Conservation (phyloP, 805 yeast species). For the Saccharomycopsis sp. region DNA sequence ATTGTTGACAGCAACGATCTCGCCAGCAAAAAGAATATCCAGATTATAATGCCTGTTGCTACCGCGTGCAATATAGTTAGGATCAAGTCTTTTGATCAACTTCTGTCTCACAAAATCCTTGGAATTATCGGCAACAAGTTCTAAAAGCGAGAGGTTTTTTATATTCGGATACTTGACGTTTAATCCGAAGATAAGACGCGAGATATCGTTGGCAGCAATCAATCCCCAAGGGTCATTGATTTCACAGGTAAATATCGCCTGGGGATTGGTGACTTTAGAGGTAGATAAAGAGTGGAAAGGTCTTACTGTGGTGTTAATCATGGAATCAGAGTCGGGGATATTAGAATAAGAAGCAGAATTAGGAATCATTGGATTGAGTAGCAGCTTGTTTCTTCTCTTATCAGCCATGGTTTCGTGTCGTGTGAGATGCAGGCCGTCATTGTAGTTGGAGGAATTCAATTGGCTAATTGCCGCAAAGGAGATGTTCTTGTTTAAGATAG, state of each 20-base stretch:
- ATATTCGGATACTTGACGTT: constrained; percentile 48
- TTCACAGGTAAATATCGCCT: constrained; percentile 79
- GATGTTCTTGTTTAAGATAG: constrained; percentile 10
- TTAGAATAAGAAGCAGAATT: constrained; percentile 6
- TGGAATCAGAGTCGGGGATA: constrained; percentile 1
- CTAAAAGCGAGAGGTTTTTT: constrained; percentile 59
- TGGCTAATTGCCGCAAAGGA: constrained; percentile 16
- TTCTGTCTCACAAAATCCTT: constrained; percentile 61
- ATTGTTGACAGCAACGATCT: constrained; percentile 64
- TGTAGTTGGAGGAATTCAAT: constrained; percentile 23
- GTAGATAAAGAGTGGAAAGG: constrained; percentile 61
- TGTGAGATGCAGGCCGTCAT: constrained; percentile 20
- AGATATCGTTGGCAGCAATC: constrained; percentile 82
- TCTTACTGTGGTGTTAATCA: constrained; percentile 29
- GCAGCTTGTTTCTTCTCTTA: neutral
- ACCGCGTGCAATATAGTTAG: constrained; percentile 25
- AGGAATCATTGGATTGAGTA: constrained; percentile 3
- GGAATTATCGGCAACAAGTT: constrained; percentile 71
- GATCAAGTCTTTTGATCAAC: constrained; percentile 28
- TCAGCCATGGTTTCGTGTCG: no score
- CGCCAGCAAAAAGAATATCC: constrained; percentile 70
- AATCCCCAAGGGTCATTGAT: constrained; percentile 70
- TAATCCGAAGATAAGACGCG: constrained; percentile 81
- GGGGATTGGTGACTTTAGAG: constrained; percentile 67
- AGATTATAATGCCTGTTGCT: constrained; percentile 26